Evolutionary conservation across 306 rosid species (phyloP).

Genomic region (Fragaria nilgerrensis): DNA sequence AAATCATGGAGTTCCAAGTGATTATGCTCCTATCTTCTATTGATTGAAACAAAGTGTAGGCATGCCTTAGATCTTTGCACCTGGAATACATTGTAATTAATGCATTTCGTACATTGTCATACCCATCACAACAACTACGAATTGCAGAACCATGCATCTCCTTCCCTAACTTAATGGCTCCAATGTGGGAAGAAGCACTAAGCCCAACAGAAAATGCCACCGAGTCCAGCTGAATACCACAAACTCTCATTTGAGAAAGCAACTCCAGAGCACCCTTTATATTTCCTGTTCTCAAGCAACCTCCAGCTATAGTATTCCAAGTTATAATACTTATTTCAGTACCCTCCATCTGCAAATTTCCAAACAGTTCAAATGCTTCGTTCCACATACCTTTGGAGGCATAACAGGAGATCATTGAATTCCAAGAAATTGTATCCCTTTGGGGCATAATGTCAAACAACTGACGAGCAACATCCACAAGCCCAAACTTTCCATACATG

Average conservation of each 20-base stretch:
- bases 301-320: constrained; percentile 84
- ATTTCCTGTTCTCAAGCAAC: constrained; percentile 49
- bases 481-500: constrained; percentile 82
- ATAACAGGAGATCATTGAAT: constrained; percentile 70
- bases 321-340: constrained; percentile 49
- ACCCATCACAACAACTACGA: constrained; percentile 40
- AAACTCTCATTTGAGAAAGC: constrained; percentile 64
- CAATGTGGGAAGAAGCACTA: constrained; percentile 73
- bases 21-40: constrained; percentile 50
- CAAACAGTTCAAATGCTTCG: constrained; percentile 64
- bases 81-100: constrained; percentile 91
- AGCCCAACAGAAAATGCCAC: constrained; percentile 65
- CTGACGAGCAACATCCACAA: constrained; percentile 57
- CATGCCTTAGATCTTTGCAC: constrained; percentile 63
- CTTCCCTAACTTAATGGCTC: constrained; percentile 65
- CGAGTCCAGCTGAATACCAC: constrained; percentile 49
- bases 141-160: constrained; percentile 79
- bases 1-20: constrained; percentile 85
- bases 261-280: constrained; percentile 49
- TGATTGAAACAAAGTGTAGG: constrained; percentile 50
- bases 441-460: constrained; percentile 66
- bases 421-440: constrained; percentile 80
- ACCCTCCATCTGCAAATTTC: constrained; percentile 46
- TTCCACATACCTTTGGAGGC: constrained; percentile 68
- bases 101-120: constrained; percentile 57